Percentiles rank a stretch among this genome's conserved stretches.
Conservation (phyloP, 805 yeast genomes). For the Debaryomyces hansenii region DNA sequence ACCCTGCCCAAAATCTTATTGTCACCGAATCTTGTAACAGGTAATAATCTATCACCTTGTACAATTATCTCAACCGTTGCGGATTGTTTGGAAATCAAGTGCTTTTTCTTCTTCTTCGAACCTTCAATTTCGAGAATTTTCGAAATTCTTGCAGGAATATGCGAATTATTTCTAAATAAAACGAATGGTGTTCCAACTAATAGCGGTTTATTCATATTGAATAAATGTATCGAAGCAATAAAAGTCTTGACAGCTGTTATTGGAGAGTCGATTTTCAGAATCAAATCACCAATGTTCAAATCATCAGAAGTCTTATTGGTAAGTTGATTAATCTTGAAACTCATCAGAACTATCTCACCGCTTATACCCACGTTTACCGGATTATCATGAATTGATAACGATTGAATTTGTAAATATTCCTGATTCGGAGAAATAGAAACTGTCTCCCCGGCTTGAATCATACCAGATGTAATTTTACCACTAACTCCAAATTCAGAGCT, state of each 20-base stretch:
- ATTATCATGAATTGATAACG: conserved; percentile 29
- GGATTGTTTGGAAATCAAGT: conserved; percentile 57
- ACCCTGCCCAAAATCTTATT: conserved; percentile 61
- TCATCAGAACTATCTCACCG: conserved; percentile 58
- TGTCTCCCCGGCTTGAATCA: conserved; percentile 69
- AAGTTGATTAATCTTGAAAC: conserved; percentile 47
- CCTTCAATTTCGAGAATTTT: conserved; percentile 38
- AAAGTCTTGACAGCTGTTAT: conserved; percentile 28
- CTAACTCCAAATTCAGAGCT: conserved; percentile 51
- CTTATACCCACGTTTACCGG: conserved; percentile 55
- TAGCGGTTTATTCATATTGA: conserved; percentile 62
- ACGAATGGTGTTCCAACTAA: conserved; percentile 78
- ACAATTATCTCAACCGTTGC: conserved; percentile 61
- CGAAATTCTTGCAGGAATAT: conserved; percentile 65
- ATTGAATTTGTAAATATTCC: conserved; percentile 43
- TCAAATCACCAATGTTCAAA: conserved; percentile 60
- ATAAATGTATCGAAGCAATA: conserved; percentile 28
- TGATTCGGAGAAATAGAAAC: conserved; percentile 56
- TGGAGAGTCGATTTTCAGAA: conserved; percentile 24
- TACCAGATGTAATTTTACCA: conserved; percentile 71
- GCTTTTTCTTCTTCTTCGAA: conserved; percentile 48
- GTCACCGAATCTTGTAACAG: conserved; percentile 50
- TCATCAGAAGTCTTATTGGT: conserved; percentile 54
- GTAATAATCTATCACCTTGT: conserved; percentile 46
- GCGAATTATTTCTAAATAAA: conserved; percentile 72